phyloP scores from a whole-genome alignment of 225 moss, liverwort and hornwort genomes.

The Bryum argenteum region DNA sequence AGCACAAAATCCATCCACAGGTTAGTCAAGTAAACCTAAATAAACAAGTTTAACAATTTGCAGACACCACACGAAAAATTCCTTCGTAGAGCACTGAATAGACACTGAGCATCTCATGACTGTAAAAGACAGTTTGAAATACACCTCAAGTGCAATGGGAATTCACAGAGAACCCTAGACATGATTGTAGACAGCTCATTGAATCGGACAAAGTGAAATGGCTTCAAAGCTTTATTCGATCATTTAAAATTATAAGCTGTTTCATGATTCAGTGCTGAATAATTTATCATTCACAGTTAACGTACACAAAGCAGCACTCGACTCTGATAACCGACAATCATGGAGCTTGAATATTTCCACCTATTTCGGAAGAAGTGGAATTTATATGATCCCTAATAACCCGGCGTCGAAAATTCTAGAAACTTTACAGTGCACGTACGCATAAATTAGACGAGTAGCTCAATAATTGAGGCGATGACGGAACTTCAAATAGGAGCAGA shows the following conservation, averaged over 20 bases:
- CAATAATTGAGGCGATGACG: background rate
- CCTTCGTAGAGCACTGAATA: conserved; percentile 7
- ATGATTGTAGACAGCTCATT: background rate
- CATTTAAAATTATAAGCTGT: background rate
- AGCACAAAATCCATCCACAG: conserved; percentile 21
- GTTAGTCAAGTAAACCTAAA: conserved; percentile 3
- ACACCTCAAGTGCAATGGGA: background rate
- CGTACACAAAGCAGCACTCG: background rate
- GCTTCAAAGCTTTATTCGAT: background rate
- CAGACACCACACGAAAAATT: background rate
- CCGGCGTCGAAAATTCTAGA: background rate
- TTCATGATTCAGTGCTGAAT: background rate
- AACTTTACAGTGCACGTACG: too few species aligned
- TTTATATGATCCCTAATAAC: background rate
- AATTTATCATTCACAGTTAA: background rate
- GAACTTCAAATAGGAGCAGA: background rate
- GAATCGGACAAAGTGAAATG: background rate
- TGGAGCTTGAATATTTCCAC: background rate
- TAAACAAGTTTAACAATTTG: background rate
- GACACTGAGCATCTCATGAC: conserved; percentile 1
- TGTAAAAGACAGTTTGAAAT: background rate
- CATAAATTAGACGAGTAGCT: too few species aligned
- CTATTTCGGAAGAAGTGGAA: background rate
- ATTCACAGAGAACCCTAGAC: background rate
- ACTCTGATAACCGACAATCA: background rate